Percentiles rank a stretch among this genome's conserved stretches.
phyloP scores from a whole-genome alignment of 805 yeast species.

The Candida saitoana region DNA sequence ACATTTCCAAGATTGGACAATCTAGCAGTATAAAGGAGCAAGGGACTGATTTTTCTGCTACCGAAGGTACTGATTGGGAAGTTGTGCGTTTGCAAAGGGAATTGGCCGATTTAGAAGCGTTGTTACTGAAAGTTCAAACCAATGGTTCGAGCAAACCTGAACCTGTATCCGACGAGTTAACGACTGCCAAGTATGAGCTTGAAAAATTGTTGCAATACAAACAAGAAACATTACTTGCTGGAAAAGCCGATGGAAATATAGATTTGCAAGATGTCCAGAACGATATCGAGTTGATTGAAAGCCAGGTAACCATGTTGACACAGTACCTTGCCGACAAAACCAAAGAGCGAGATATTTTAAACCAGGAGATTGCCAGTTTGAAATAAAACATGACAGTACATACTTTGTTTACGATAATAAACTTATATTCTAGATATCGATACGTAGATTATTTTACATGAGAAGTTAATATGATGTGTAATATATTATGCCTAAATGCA shows the following conservation, averaged over 20 bases:
- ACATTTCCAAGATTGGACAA: conserved; percentile 53
- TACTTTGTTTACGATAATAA: too few relatives aligned
- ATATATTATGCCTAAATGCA: too few relatives aligned
- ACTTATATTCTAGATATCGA: too few relatives aligned
- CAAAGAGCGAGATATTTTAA: conserved; percentile 52
- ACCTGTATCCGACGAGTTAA: conserved; percentile 14
- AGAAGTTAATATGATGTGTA: too few relatives aligned
- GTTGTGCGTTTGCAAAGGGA: conserved; percentile 79
- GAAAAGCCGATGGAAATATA: conserved; percentile 8
- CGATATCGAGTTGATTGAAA: conserved; percentile 67
- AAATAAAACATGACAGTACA: too few relatives aligned
- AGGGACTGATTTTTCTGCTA: conserved; percentile 71
- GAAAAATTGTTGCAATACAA: conserved; percentile 81
- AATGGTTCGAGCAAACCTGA: conserved; percentile 14
- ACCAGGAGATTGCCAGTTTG: conserved; percentile 35
- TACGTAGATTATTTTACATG: too few relatives aligned
- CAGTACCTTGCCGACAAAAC: conserved; percentile 61
- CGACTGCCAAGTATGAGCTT: conserved; percentile 54
- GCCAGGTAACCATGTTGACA: conserved; percentile 71
- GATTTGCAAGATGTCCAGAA: conserved; percentile 51
- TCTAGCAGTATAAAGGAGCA: conserved; percentile 32
- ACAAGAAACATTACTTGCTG: conserved; percentile 47
- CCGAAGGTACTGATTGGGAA: conserved; percentile 88
- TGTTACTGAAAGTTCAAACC: conserved; percentile 40
- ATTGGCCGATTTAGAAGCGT: conserved; percentile 67